A percentile compares a stretch with the other conserved stretches of the same genome.
Evolutionary conservation across 257 asterid genomes (phyloP).

Genomic region (Cynanchum wilfordii): DNA sequence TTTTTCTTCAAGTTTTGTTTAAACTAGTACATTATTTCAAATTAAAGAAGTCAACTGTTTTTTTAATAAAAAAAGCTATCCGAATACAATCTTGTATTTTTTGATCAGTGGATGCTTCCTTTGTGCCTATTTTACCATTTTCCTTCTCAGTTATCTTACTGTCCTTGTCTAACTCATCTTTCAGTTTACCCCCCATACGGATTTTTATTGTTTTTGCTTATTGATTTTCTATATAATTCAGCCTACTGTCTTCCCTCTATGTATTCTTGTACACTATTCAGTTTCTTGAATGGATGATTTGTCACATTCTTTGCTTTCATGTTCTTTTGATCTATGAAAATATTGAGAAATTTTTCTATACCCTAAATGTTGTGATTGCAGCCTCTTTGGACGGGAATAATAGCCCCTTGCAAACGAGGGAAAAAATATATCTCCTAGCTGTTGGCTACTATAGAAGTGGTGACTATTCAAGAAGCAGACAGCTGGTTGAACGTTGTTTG

Average conservation of each 20-base stretch:
- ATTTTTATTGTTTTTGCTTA: background rate
- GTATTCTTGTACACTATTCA: background rate
- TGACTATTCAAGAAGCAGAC: constrained; percentile 74
- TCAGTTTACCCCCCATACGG: background rate
- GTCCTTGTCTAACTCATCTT: background rate
- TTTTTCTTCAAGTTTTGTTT: too few species aligned
- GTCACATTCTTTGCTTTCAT: background rate
- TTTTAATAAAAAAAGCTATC: too few species aligned
- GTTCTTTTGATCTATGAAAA: background rate
- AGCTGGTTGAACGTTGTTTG: constrained; percentile 69
- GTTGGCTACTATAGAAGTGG: constrained; percentile 84
- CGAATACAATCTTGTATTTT: too few species aligned
- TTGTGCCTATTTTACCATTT: background rate
- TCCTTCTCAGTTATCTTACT: background rate
- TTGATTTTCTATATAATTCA: too few species aligned
- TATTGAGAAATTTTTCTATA: background rate
- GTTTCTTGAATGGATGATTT: background rate
- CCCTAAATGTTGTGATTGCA: constrained; percentile 30
- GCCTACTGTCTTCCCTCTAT: too few species aligned
- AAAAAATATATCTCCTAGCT: constrained; percentile 72
- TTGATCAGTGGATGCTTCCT: background rate
- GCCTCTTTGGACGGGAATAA: constrained; percentile 53
- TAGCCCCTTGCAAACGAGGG: constrained; percentile 55
- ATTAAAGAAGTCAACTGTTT: too few species aligned
- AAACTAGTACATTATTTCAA: too few species aligned